Conservation (phyloP, 2,329 filamentous ascomycete species). For the Paraconiothyrium sp. region DNA sequence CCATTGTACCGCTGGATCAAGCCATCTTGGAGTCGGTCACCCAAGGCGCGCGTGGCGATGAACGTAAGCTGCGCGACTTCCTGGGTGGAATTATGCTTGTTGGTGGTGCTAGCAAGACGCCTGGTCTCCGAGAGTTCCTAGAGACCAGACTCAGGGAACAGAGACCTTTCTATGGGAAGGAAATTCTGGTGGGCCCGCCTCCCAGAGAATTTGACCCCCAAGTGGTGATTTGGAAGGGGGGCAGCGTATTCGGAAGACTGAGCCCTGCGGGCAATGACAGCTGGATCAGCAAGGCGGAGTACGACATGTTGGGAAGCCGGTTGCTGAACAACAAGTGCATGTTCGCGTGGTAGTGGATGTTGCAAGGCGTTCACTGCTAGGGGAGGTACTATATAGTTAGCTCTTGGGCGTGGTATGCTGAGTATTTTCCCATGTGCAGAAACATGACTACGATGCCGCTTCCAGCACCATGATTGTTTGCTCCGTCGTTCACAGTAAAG, state of each 20-base stretch:
- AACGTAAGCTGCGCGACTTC: slow-evolving; percentile 92
- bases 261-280: slow-evolving; percentile 83
- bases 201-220: slow-evolving; percentile 95
- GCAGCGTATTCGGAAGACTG: slow-evolving; percentile 93
- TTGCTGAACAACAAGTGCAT: slow-evolving; percentile 68
- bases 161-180: slow-evolving; percentile 69
- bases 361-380: background rate
- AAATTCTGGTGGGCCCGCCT: slow-evolving; percentile 72
- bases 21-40: slow-evolving; percentile 91
- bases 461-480: background rate
- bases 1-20: slow-evolving; percentile 83
- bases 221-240: slow-evolving; percentile 98
- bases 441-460: background rate
- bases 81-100: slow-evolving; percentile 55
- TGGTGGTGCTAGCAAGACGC: slow-evolving; percentile 54
- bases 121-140: slow-evolving; percentile 80
- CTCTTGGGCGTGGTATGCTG: background rate
- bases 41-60: slow-evolving; percentile 86
- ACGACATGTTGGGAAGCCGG: slow-evolving; percentile 83
- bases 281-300: slow-evolving; percentile 90
- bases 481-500: background rate
- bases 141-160: slow-evolving; percentile 81
- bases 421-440: background rate
- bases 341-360: slow-evolving; percentile 48
- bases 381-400: background rate